Evolutionary conservation across 257 asterid species (phyloP), one percentile per base, ranked within the genome.

Genomic region (Solanum chilense): DNA sequence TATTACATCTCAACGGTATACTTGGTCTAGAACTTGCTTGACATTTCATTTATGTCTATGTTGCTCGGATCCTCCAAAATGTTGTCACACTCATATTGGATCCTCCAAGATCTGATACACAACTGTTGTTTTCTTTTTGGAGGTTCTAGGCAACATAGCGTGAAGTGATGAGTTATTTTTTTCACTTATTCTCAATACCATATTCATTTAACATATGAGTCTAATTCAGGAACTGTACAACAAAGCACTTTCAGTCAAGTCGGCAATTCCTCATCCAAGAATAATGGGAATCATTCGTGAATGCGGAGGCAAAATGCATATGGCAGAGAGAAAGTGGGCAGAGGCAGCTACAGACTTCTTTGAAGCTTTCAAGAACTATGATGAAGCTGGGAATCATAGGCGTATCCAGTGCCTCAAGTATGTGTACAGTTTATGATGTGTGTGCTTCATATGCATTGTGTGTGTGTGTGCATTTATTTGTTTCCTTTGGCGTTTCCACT

Each of bases 271-370:
- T 89, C 99, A 95, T 92, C 99, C 99, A 75, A 95, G 99, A 91
- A 95, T 97, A 70, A 95, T 95, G 98, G 99, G 98, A 52, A 95
- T 97, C 80, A 94, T 97, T 90, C 98, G 98, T 85, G 99, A 97
- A 92, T 95, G 98, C 89, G 99, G 99, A 90, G 99, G 99, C 33
- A 97, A 97, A 92, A 97, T 95, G 99, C 98, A 97, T 85, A 97
- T 97, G 99, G 96, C 99, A 52, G 99, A 97, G 95, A 90, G 98
- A 66, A 97, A 93, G 81, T 97, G 98, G 99, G 93, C 94, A 33
- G 98, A 95, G 12, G 99, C 99, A 66, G 98, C 99, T 80, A 95
- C 99, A 10, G 99, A 97, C 89, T 97, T 97, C 90, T 97, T 97
- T 91, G 99, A 97, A 91, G 99, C 99, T 88, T 97, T 97, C 85